Evolutionary conservation across 2,329 filamentous ascomycete species (phyloP).

Genomic region (Cadophora sp.): DNA sequence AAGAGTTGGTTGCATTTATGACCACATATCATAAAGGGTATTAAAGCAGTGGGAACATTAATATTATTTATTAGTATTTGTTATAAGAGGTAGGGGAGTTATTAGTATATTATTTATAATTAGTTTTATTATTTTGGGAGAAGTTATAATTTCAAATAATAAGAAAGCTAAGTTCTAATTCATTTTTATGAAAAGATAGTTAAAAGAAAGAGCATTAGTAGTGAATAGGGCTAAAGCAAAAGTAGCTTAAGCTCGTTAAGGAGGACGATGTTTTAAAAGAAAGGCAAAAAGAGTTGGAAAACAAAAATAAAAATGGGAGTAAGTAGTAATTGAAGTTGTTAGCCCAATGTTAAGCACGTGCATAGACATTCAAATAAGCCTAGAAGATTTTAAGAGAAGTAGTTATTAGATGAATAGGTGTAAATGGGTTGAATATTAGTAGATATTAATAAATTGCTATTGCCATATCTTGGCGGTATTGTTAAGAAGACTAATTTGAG

Average conservation of each 20-base stretch:
- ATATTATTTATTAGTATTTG: no score
- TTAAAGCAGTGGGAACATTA: no score
- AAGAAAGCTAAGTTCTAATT: no score
- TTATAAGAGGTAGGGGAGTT: no score
- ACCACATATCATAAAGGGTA: no score
- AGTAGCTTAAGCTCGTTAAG: background rate
- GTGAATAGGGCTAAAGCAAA: background rate
- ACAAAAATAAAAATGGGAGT: background rate
- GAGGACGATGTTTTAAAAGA: background rate
- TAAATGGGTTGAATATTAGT: conserved; percentile 7
- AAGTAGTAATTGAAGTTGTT: background rate
- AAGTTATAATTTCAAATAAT: no score
- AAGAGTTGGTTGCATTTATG: no score
- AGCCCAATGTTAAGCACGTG: background rate
- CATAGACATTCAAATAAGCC: background rate
- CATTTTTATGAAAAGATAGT: background rate
- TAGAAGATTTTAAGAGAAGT: background rate
- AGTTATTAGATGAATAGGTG: background rate
- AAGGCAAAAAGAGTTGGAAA: background rate
- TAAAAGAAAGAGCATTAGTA: background rate
- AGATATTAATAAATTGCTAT: conserved; percentile 22
- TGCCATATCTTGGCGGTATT: background rate
- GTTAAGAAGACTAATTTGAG: background rate
- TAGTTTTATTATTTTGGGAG: no score
- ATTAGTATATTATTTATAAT: no score